A percentile compares a stretch with the other conserved stretches of the same genome.
Conservation (phyloP, 2,329 filamentous ascomycete genomes). For the Fusarium tanahbumbuense region DNA sequence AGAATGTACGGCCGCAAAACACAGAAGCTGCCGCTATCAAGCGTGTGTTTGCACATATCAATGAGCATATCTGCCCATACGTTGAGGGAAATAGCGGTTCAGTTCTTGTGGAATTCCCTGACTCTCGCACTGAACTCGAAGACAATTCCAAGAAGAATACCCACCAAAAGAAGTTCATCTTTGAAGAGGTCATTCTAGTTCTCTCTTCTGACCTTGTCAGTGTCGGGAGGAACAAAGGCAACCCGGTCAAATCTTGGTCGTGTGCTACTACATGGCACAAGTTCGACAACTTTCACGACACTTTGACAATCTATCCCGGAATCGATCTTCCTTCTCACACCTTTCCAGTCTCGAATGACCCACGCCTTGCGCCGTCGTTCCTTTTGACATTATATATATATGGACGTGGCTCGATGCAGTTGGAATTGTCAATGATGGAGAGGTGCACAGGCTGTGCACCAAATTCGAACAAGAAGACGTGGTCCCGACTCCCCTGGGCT, state of each 20-base stretch:
- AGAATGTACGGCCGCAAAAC: too few relatives aligned
- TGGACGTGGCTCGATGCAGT: too few relatives aligned
- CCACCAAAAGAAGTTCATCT: neutral
- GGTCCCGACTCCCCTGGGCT: too few relatives aligned
- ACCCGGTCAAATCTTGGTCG: neutral
- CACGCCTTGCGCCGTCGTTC: too few relatives aligned
- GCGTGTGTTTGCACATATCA: neutral
- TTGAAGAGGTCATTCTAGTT: neutral
- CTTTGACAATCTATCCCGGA: too few relatives aligned
- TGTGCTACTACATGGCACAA: neutral
- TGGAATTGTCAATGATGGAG: too few relatives aligned
- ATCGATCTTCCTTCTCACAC: too few relatives aligned
- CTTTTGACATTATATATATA: too few relatives aligned
- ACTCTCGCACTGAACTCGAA: neutral
- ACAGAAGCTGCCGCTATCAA: too few relatives aligned
- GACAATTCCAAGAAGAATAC: neutral
- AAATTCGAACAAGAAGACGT: too few relatives aligned
- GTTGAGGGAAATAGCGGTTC: neutral
- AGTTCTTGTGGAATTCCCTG: neutral
- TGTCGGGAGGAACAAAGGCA: neutral
- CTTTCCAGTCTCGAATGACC: too few relatives aligned
- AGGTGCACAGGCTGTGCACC: too few relatives aligned
- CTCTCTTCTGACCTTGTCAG: neutral
- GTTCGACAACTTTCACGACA: neutral
- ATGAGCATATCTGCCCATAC: neutral